Evolutionary conservation across 2,329 filamentous ascomycete genomes (phyloP).

Genomic region (Aspergillus texensis): DNA sequence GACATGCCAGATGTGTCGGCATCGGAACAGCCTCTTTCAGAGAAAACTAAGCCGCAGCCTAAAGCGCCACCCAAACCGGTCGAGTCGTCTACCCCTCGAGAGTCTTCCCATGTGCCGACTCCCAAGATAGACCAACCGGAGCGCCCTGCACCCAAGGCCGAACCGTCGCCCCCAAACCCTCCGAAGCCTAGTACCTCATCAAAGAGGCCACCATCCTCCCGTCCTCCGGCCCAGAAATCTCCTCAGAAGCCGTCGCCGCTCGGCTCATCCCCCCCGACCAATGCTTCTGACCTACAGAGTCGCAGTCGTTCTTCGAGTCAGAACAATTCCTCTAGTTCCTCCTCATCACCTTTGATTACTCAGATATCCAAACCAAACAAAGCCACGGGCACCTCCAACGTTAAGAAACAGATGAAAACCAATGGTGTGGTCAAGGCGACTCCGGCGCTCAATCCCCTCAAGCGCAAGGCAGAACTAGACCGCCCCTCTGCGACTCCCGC

Average conservation of each 20-base stretch:
- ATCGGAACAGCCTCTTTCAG: slow-evolving; percentile 22
- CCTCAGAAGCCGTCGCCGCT: slow-evolving; percentile 65
- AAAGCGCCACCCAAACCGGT: slow-evolving; percentile 21
- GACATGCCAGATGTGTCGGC: slow-evolving; percentile 41
- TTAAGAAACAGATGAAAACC: slow-evolving; percentile 26
- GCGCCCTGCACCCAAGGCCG: slow-evolving; percentile 26
- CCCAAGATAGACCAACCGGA: slow-evolving; percentile 30
- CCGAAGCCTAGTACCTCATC: slow-evolving; percentile 37
- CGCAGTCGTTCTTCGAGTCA: slow-evolving; percentile 44
- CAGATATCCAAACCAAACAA: slow-evolving; percentile 38
- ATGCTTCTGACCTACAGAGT: slow-evolving; percentile 60
- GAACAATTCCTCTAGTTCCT: slow-evolving; percentile 48
- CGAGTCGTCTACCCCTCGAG: slow-evolving; percentile 21
- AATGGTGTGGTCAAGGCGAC: slow-evolving; percentile 34
- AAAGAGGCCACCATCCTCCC: slow-evolving; percentile 41
- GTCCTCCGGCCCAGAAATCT: slow-evolving; percentile 47
- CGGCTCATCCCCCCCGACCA: slow-evolving; percentile 63
- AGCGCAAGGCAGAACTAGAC: slow-evolving; percentile 45
- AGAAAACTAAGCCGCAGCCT: slow-evolving; percentile 22
- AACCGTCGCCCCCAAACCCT: slow-evolving; percentile 23
- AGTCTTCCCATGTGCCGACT: slow-evolving; percentile 25
- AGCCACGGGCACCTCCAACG: slow-evolving; percentile 19
- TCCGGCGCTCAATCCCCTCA: slow-evolving; percentile 36
- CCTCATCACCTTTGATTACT: slow-evolving; percentile 49
- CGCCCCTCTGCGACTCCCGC: slow-evolving; percentile 23